These are phyloP conservation scores for Acanthamoeba castellanii DNA, from an alignment of 208 protist genomes.

Conservation along the genomic window DNA sequence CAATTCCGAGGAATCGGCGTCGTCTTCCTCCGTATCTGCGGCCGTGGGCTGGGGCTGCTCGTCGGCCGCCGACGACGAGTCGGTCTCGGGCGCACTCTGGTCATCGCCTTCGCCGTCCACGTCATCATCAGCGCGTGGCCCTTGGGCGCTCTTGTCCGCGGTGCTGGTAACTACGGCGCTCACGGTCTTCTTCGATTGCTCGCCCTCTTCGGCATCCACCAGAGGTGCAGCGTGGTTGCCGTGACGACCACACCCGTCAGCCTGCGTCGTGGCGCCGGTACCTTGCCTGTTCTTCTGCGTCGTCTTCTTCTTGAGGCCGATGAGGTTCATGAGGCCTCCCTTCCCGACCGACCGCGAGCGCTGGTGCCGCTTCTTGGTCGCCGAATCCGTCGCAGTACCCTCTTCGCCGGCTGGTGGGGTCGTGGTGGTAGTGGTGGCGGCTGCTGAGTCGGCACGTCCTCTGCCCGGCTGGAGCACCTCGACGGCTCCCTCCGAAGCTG, in stretches of 20 bases:
- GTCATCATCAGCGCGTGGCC: neutral
- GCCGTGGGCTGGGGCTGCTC: neutral
- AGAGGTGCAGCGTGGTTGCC: neutral
- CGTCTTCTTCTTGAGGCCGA: constrained; percentile 34
- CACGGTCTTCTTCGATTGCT: neutral
- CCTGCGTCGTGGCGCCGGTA: no score
- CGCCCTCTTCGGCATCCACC: no score
- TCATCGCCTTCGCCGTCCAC: neutral
- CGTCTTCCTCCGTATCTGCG: neutral
- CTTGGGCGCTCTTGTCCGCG: neutral
- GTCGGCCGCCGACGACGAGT: neutral
- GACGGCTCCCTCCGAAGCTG: no score
- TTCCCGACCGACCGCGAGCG: constrained; percentile 2
- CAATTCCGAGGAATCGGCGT: neutral
- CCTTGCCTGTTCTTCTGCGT: no score
- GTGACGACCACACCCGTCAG: neutral
- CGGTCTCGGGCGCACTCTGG: neutral
- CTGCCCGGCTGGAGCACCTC: no score
- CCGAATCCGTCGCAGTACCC: neutral
- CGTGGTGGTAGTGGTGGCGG: neutral
- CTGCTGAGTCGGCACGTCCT: no score
- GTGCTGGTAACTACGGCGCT: neutral
- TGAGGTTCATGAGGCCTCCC: constrained; percentile 11
- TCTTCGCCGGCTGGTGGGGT: neutral
- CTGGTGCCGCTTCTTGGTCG: neutral